Conservation (phyloP, 805 yeast genomes). For the Teunomyces lycoperdinae region DNA sequence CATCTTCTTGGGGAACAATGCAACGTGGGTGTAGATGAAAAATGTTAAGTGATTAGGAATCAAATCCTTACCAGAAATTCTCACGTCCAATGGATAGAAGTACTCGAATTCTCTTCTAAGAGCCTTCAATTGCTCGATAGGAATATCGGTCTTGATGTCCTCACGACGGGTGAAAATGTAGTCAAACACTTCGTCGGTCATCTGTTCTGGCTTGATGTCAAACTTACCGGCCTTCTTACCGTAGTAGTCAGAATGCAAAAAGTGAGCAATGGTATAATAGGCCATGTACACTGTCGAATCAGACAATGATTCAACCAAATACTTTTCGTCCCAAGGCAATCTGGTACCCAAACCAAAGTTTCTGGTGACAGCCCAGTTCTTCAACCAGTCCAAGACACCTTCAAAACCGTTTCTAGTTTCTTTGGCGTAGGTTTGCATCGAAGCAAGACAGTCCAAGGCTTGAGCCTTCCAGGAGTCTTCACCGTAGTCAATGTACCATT, state of each 20-base stretch:
- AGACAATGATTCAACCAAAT: constrained; percentile 89
- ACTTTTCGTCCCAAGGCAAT: constrained; percentile 95
- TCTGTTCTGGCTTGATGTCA: constrained; percentile 71
- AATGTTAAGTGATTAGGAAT: constrained; percentile 96
- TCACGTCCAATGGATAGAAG: constrained; percentile 91
- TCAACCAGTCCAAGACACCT: constrained; percentile 92
- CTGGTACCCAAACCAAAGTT: constrained; percentile 93
- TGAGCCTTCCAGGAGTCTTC: constrained; percentile 83
- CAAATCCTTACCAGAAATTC: constrained; percentile 94
- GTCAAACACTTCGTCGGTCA: constrained; percentile 93
- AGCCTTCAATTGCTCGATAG: constrained; percentile 59
- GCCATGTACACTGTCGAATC: constrained; percentile 97
- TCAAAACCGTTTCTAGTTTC: constrained; percentile 92
- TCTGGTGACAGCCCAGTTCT: constrained; percentile 98
- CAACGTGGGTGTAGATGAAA: constrained; percentile 89
- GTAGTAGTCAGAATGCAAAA: constrained; percentile 81
- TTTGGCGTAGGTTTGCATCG: constrained; percentile 73
- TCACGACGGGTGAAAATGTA: constrained; percentile 79
- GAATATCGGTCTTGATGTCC: constrained; percentile 53
- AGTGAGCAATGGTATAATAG: constrained; percentile 85
- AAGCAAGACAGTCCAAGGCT: constrained; percentile 73
- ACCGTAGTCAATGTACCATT: constrained; percentile 98
- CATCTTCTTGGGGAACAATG: constrained; percentile 81
- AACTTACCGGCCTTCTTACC: constrained; percentile 75
- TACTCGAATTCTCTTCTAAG: constrained; percentile 94